phyloP scores from a whole-genome alignment of 2,329 filamentous ascomycete genomes.

The Aspergillus ustus region DNA sequence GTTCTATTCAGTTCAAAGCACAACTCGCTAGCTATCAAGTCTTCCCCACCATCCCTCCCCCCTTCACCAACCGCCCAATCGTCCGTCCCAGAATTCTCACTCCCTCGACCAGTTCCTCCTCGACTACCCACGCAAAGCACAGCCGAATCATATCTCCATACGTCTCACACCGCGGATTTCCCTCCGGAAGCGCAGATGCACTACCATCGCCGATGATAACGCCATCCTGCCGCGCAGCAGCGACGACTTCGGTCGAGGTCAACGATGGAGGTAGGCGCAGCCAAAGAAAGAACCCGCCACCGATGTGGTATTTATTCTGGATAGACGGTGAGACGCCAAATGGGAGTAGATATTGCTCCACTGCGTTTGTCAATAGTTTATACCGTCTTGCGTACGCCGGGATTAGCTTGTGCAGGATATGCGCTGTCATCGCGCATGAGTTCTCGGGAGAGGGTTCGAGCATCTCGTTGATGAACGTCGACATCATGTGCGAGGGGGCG shows the following conservation, averaged over 20 bases:
- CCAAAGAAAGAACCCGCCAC: conserved; percentile 89
- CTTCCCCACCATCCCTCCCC: too few relatives aligned
- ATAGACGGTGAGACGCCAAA: conserved; percentile 57
- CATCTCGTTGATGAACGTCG: conserved; percentile 61
- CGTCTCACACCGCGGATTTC: conserved; percentile 56
- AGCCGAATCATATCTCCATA: conserved; percentile 58
- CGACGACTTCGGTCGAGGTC: conserved; percentile 60
- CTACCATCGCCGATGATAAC: conserved; percentile 70
- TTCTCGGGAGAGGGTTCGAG: conserved; percentile 48
- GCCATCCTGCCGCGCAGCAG: conserved; percentile 63
- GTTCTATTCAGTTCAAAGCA: too few relatives aligned
- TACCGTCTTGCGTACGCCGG: conserved; percentile 62
- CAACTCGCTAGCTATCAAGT: too few relatives aligned
- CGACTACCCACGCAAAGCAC: conserved; percentile 75
- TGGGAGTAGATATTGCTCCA: conserved; percentile 64
- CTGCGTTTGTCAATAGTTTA: conserved; percentile 60
- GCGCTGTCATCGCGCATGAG: conserved; percentile 27
- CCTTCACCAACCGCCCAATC: conserved; percentile 13
- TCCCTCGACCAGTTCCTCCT: conserved; percentile 68
- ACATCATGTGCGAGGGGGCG: conserved; percentile 63
- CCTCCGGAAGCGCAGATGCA: conserved; percentile 59
- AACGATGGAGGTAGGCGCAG: conserved; percentile 63
- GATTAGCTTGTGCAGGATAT: conserved; percentile 58
- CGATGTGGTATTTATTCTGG: conserved; percentile 47
- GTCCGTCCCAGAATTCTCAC: conserved; percentile 62